These are phyloP conservation scores for Leucogyrophana mollusca DNA, from an alignment of 768 basidiomycete genomes.

Conservation along the genomic window DNA sequence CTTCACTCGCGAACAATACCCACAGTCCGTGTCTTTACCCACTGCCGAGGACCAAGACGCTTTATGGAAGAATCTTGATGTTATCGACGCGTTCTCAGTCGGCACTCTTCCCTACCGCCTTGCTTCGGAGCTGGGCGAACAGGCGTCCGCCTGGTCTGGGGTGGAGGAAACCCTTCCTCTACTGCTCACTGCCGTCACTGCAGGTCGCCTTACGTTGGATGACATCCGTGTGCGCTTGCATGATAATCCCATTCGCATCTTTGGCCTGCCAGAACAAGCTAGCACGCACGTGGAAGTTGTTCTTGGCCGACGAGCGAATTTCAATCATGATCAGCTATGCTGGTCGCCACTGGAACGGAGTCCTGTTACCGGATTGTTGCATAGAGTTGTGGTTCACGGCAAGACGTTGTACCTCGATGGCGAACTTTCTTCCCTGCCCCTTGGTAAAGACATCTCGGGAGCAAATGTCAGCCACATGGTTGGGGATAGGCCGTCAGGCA, in stretches of 20 bases:
- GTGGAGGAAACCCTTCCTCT: conserved; percentile 86
- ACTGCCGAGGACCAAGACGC: conserved; percentile 72
- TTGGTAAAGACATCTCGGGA: conserved; percentile 73
- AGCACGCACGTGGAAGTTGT: conserved; percentile 93
- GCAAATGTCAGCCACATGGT: conserved; percentile 47
- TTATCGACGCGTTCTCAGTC: conserved; percentile 89
- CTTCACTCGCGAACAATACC: conserved; percentile 77
- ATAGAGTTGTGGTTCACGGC: conserved; percentile 88
- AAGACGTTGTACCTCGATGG: conserved; percentile 92
- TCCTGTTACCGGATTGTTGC: conserved; percentile 69
- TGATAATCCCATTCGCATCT: conserved; percentile 92
- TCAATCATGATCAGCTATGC: conserved; percentile 43
- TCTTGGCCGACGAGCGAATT: conserved; percentile 68
- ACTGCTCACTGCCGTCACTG: conserved; percentile 79
- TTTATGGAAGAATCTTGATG: conserved; percentile 81
- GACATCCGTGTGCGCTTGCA: conserved; percentile 82
- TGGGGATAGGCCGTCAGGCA: conserved; percentile 24
- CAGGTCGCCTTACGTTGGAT: conserved; percentile 76
- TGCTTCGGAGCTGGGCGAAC: conserved; percentile 58
- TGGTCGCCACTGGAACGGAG: conserved; percentile 86
- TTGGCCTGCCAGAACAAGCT: conserved; percentile 82
- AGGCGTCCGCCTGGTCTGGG: conserved; percentile 71
- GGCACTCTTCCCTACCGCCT: conserved; percentile 82
- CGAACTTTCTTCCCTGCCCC: conserved; percentile 51
- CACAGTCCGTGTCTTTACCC: conserved; percentile 63